Evolutionary conservation across 2,329 filamentous ascomycete species (phyloP), one percentile per base, ranked within the genome.

Genomic region (Aureobasidium sp.): DNA sequence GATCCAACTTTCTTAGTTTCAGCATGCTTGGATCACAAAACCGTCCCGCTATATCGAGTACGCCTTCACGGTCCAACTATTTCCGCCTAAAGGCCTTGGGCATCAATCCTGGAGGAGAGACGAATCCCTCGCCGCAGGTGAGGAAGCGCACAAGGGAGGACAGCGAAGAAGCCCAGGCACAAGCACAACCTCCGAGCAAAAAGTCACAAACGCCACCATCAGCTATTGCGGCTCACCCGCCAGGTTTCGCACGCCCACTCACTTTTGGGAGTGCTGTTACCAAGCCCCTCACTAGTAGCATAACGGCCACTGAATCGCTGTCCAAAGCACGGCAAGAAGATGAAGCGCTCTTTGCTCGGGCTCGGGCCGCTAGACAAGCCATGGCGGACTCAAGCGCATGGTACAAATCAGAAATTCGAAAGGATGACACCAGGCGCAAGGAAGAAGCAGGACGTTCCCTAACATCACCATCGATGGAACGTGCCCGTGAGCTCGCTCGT

Each of bases 1-100:
- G 70, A 26, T 70, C 71, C 1, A 68, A 71, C 8, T 73, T 71
- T 58, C 66, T 73, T 9, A 68, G 69, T 10, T 72, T 70, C 39
- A 61, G 58, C 27, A 61, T 62, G 48, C 51, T 62, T 44, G 46
- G 55, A 20, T 64, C 64, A 17, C 51, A 50, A 9, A 48, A 56
- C n/a, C 48, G 59, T 10, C 52, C 42, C 26, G 44, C 53, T 9
- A 62, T 60, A 13, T 55, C 63, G 4, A 61, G 62, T 12, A 60
- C 62, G 13, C 57, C 61, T 52, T 63, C 65, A 12, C 37, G 63
- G 27, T 65, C 78, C 0, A 78, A 78, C 56, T 83, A 80, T 68
- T 83, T 82, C 71, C 71, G 74, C 47, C 71, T 82, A 34, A 78
- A 79, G 59, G 79, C 79, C 1, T 70, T 77, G 66, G 80, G 80